phyloP scores from a whole-genome alignment of 306 rosid species.

The Corylus avellana region DNA sequence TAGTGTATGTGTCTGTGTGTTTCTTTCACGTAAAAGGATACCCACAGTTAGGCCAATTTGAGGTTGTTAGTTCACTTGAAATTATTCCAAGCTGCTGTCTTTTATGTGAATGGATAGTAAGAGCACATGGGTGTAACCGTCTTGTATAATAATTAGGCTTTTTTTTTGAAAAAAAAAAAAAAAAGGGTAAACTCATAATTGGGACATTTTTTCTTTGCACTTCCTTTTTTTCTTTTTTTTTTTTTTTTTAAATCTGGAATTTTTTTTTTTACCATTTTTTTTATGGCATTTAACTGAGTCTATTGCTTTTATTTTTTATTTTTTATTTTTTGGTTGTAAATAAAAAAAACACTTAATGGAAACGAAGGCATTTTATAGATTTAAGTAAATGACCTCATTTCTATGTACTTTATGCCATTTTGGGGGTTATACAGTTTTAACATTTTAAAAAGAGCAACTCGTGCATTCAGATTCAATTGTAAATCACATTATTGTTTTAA shows the following conservation, averaged over 20 bases:
- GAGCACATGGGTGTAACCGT: neutral
- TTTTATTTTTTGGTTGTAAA: neutral
- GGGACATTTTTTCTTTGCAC: neutral
- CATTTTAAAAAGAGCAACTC: neutral
- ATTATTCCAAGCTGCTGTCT: neutral
- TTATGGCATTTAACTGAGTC: too few relatives aligned
- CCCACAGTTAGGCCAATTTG: neutral
- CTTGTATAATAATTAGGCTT: neutral
- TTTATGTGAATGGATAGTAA: conserved; percentile 1
- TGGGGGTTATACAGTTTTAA: neutral
- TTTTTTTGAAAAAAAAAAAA: neutral
- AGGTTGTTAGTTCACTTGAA: neutral
- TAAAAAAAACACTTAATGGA: neutral
- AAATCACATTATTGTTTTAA: neutral
- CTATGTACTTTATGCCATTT: neutral
- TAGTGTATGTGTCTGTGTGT: neutral
- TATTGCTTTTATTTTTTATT: too few relatives aligned
- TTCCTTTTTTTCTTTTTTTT: too few relatives aligned
- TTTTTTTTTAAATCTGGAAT: too few relatives aligned
- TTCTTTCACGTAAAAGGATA: neutral
- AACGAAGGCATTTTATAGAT: neutral
- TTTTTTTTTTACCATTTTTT: too few relatives aligned
- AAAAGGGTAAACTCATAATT: neutral
- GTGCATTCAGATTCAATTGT: neutral
- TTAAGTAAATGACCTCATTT: neutral